Evolutionary conservation across 129 eudicot species (phyloP).

Genomic region (Tanacetum coccineum): DNA sequence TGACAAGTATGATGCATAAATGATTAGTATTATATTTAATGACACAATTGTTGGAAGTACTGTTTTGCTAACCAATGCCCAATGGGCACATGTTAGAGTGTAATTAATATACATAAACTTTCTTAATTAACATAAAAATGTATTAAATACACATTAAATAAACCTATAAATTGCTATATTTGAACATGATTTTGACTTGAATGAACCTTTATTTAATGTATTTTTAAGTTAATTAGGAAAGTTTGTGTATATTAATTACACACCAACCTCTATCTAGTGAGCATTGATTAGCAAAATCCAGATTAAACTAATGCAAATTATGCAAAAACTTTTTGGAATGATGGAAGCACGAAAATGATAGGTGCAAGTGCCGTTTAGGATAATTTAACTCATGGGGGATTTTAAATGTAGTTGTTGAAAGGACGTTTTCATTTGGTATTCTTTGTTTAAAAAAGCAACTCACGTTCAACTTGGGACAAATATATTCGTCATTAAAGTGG

Average conservation of each 20-base stretch:
- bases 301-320: constrained; percentile 24
- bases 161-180: no score
- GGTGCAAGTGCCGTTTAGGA: constrained; percentile 30
- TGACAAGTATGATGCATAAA: constrained; percentile 11
- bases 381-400: constrained; percentile 13
- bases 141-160: no score
- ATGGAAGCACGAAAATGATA: constrained; percentile 29
- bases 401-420: constrained; percentile 35
- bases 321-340: constrained; percentile 28
- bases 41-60: constrained; percentile 5
- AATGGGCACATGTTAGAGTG: no score
- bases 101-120: no score
- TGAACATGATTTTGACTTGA: no score
- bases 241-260: no score
- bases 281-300: no score
- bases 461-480: not conserved
- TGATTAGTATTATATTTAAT: constrained; percentile 17
- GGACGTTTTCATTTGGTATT: constrained; percentile 23
- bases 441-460: not conserved
- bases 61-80: no score
- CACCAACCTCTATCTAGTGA: no score
- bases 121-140: no score
- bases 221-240: no score
- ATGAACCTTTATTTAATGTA: no score
- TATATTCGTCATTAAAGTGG: constrained; percentile 11